Conservation (phyloP, 2,329 filamentous ascomycete genomes). For the Talaromyces sp. region DNA sequence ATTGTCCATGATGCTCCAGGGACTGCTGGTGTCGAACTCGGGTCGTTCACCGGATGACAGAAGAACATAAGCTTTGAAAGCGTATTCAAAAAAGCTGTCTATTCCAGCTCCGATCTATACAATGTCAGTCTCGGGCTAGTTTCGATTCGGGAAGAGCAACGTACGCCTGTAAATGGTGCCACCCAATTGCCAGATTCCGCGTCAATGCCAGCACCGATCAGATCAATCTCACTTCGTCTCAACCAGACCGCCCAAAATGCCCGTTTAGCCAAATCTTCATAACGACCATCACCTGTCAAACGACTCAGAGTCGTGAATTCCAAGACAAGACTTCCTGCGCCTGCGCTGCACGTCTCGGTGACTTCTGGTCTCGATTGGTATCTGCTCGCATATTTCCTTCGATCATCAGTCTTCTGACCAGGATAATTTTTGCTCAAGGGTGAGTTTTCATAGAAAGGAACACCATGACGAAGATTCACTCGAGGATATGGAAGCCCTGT, state of each 20-base stretch:
- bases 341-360: slow-evolving; percentile 94
- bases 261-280: slow-evolving; percentile 81
- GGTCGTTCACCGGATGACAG: slow-evolving; percentile 64
- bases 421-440: slow-evolving; percentile 60
- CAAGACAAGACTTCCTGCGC: slow-evolving; percentile 88
- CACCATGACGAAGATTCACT: slow-evolving; percentile 84
- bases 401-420: slow-evolving; percentile 31
- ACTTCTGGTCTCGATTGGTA: slow-evolving; percentile 56
- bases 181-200: slow-evolving; percentile 89
- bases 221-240: slow-evolving; percentile 72
- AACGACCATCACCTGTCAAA: slow-evolving; percentile 78
- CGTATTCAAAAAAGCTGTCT: slow-evolving; percentile 98
- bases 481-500: slow-evolving; percentile 93
- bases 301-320: slow-evolving; percentile 90
- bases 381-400: slow-evolving; percentile 39
- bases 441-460: slow-evolving; percentile 87
- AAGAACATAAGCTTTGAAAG: slow-evolving; percentile 86
- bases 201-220: slow-evolving; percentile 89
- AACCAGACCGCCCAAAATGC: slow-evolving; percentile 98
- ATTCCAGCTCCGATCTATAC: slow-evolving; percentile 78
- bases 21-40: slow-evolving; percentile 32
- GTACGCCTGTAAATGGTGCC: slow-evolving; percentile 70
- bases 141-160: slow-evolving; percentile 12
- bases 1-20: slow-evolving; percentile 52
- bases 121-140: not conserved